Evolutionary conservation across 2,329 filamentous ascomycete genomes (phyloP), one percentile per base, ranked within the genome.

Genomic region (Fusarium caatingaense): DNA sequence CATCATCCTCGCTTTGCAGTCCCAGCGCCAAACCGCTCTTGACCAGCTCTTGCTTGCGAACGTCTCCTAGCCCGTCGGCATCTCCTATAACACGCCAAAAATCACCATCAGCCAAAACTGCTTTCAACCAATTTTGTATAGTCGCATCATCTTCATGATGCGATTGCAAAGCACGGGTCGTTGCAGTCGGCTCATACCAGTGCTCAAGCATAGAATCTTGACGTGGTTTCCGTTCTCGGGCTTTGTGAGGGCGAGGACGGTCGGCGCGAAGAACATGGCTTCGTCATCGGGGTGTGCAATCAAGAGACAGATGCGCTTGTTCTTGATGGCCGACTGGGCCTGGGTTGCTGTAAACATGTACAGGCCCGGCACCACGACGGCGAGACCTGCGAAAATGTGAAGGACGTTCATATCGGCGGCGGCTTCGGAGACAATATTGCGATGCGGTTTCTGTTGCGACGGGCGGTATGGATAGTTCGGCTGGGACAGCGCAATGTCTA

Each of bases 281-380:
- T 99, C 96, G 77, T 99, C 96, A 81, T 99, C 96, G 0, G 96
- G 96, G 82, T 99, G 96, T 23, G 96, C 96, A 76, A 99, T 98
- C 58, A 99, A 85, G 56, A 99, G 87, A 78, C 93, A 92, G 77
- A 99, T 93, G 76, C 93, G 90, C 86, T 97, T 97, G 83, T 93
- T 91, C 73, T 85, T 85, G 68, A 98, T 83, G 46, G 83, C 81
- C 27, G 81, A 74, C 66, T 83, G 80, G 44, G 84, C 79, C n/a
- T 83, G 76, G 44, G 80, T 79, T 27, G 81, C 82, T 6, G 84
- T 83, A 78, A 85, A 86, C 68, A 83, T 82, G 81, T 89, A 88
- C 49, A 88, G 77, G 57, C 83, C 76, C 5, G 86, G 86, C 50
- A 86, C 71, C 69, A 84, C 74, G 62, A 82, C 72, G 28, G 68